Base-by-base conservation (phyloP, 1,284 basidiomycete species). In the Apiotrichum brassicae region DNA sequence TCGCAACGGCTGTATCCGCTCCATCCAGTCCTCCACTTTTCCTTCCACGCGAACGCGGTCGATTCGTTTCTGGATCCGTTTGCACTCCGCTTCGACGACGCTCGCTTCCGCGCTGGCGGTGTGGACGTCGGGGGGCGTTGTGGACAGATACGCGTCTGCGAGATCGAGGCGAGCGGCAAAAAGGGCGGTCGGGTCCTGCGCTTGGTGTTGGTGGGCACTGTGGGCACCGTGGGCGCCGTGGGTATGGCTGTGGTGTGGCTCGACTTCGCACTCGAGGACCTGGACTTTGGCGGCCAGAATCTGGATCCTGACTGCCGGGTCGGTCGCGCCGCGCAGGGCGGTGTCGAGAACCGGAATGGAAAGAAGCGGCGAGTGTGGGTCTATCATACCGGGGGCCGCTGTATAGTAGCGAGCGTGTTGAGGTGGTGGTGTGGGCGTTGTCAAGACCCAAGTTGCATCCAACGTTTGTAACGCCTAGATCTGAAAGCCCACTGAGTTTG, bases 221-320 rank as follows among this genome's bases (percentile, higher is more conserved):
- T 9, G 11, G 16, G 11, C 28, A 30, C 12, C 12, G 6, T n/a
- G 33, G 12, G 33, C 33, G 12, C 12, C 9, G 12, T 34, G 11
- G 24, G 5, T 6, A 19, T 11, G 3, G 30, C 19, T 28, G n/a
- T 25, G 24, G 12, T 22, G 24, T 14, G 24, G 2, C 22, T 37
- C 37, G 0, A 35, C n/a, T 14, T 42, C 49, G 4, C 37, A 24
- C 45, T 45, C 24, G 5, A 68, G 54, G 6, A 66, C 44, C 23
- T 63, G 56, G 6, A 68, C 46, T 32, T 60, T 60, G 6, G 65
- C 63, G 6, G 56, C 50, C 30, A 70, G 54, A 11, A 70, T 57
- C 36, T 59, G 61, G 18, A 65, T 58, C 3, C 62, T 55, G 26
- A 58, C 37, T 0, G 28, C 40, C 3, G 56, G 56, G 26, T 49